Base-by-base conservation (phyloP, 768 basidiomycete species). In the Serendipita indica region DNA sequence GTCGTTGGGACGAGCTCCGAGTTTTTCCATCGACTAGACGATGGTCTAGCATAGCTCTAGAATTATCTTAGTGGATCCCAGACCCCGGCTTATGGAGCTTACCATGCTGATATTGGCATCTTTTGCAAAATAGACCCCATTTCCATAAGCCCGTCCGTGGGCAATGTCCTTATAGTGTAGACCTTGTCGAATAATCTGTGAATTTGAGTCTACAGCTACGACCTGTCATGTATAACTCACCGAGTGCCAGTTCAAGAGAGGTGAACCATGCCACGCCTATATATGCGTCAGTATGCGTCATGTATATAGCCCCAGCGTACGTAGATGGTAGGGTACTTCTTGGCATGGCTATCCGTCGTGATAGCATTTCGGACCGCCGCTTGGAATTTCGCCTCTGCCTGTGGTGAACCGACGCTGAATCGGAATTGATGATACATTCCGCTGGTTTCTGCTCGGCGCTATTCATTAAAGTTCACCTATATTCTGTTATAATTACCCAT, bases 181-280 rank as follows among this genome's bases (percentile, higher is more conserved):
- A 1, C 84, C 84, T 65, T 85, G 80, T 14, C 83, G 77, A 46
- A 87, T 79, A 60, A 85, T 84, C 82, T 83, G 60, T 3, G 25
- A 14, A n/a, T 20, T 54, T 56, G 32, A 60, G 60, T 33, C n/a
- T 25, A 37, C 25, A 32, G 39, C 46, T 18, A 6, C 43, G 56
- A 20, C 33, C 16, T 12, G 34, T 1, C 20, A 61, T 33, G 37
- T 58, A 27, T 7, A 39, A 37, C 74, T 30, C 67, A 82, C 83
- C 25, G 82, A 82, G 66, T 85, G 83, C 83, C 83, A 86, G 61
- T 86, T 86, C 60, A 68, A 73, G 27, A 80, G 63, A 1, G 79
- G 73, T 2, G 81, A 82, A 1, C 82, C 84, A 66, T 85, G 84
- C 67, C 82, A 87, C 3, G 80, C 84, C 79, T 83, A 16, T n/a